Evolutionary conservation across 257 asterid genomes (phyloP).

Genomic region (Echites panduratus): DNA sequence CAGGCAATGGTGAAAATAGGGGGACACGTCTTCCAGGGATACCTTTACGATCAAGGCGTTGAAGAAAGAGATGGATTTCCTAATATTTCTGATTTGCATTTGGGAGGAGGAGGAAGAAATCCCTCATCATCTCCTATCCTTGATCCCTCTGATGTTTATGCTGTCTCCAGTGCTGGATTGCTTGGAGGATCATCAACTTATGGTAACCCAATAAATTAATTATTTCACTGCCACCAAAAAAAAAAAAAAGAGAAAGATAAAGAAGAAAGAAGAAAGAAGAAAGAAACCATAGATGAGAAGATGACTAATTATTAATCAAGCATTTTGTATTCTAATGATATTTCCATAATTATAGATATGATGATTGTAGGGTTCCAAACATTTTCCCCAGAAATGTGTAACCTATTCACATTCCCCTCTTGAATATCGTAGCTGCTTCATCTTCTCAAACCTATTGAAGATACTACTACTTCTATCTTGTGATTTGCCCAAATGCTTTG

Average conservation of each 20-base stretch:
- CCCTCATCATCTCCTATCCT: constrained; percentile 7
- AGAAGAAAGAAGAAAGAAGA: too few relatives aligned
- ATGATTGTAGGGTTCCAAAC: constrained; percentile 4
- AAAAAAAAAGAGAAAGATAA: too few relatives aligned
- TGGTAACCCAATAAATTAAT: constrained; percentile 7
- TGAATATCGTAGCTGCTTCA: background rate
- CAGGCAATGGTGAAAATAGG: constrained; percentile 70
- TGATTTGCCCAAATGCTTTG: background rate
- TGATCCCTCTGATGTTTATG: constrained; percentile 36
- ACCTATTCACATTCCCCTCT: background rate
- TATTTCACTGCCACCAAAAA: background rate
- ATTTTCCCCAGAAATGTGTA: background rate
- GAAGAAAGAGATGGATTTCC: constrained; percentile 48
- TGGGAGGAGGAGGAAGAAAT: constrained; percentile 36
- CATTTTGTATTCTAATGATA: constrained; percentile 9
- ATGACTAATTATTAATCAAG: background rate
- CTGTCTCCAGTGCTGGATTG: constrained; percentile 37
- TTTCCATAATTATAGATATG: background rate
- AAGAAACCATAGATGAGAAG: background rate
- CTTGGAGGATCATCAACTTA: constrained; percentile 42
- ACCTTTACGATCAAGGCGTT: constrained; percentile 63
- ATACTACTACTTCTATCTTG: background rate
- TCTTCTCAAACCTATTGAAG: background rate
- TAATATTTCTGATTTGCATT: constrained; percentile 54
- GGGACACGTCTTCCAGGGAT: constrained; percentile 78